These are phyloP conservation scores for Ogataea hybrid DNA, from an alignment of 1,139 yeast species.

Conservation along the genomic window DNA sequence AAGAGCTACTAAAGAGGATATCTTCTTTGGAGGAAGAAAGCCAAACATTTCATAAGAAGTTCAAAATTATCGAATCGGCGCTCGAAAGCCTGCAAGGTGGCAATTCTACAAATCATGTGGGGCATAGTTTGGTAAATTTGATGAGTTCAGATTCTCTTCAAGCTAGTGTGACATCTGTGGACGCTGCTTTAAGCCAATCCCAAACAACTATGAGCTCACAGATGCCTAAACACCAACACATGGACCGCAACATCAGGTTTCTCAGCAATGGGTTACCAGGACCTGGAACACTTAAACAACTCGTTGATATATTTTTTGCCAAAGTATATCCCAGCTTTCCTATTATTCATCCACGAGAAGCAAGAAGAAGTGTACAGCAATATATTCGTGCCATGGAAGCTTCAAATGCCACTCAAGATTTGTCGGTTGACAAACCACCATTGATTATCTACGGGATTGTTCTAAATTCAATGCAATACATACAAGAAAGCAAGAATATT, in stretches of 20 bases:
- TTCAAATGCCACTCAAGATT: not conserved
- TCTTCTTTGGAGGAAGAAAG: slow-evolving; percentile 7
- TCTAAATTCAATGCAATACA: slow-evolving; percentile 10
- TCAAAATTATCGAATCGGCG: slow-evolving; percentile 2
- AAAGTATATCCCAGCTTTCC: not conserved
- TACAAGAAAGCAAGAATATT: slow-evolving; percentile 2
- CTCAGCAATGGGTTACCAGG: not conserved
- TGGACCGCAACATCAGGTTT: not conserved
- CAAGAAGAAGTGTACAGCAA: not conserved
- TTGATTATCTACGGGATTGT: slow-evolving; percentile 10
- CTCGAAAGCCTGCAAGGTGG: not conserved
- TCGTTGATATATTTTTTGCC: not conserved
- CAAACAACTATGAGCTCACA: not conserved
- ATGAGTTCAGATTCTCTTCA: not conserved
- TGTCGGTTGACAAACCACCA: slow-evolving; percentile 8
- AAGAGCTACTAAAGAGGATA: slow-evolving; percentile 28
- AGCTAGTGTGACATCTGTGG: not conserved
- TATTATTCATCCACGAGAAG: not conserved
- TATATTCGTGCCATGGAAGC: not conserved
- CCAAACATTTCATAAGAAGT: not conserved
- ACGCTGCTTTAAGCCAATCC: not conserved
- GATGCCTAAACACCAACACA: not conserved
- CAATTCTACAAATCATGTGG: not conserved
- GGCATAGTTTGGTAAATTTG: not conserved
- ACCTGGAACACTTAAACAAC: not conserved